phyloP scores from a whole-genome alignment of 768 basidiomycete species.

The Leccinellum luteum region DNA sequence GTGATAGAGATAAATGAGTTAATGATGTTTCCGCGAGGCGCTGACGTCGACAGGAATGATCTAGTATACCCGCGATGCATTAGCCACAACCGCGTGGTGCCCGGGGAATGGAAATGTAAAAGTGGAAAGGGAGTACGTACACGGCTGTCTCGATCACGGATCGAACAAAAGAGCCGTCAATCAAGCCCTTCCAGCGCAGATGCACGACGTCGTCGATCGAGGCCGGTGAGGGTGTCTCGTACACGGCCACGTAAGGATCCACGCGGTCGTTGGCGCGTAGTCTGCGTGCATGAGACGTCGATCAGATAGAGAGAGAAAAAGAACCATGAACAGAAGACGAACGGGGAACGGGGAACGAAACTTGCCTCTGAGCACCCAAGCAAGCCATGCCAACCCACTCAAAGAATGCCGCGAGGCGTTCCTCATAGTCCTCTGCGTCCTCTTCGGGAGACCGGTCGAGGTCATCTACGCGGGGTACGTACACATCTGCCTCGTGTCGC shows the following conservation, averaged over 20 bases:
- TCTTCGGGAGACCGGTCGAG: conserved; percentile 32
- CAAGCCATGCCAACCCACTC: conserved; percentile 77
- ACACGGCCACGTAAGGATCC: conserved; percentile 68
- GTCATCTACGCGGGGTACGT: conserved; percentile 37
- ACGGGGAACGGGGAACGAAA: neutral
- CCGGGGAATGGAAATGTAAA: neutral
- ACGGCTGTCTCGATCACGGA: conserved; percentile 43
- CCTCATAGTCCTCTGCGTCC: conserved; percentile 49
- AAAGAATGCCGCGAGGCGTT: conserved; percentile 45
- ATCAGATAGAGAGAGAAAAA: neutral
- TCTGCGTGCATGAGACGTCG: conserved; percentile 32
- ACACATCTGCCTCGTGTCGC: conserved; percentile 32
- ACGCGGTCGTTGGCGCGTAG: conserved; percentile 59
- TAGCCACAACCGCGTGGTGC: neutral
- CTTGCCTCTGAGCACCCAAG: conserved; percentile 63
- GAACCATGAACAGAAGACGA: no score
- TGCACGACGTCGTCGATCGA: conserved; percentile 47
- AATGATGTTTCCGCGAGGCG: conserved; percentile 3
- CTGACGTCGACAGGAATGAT: conserved; percentile 8
- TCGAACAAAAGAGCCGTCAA: conserved; percentile 52
- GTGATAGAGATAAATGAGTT: conserved; percentile 16
- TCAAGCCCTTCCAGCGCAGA: conserved; percentile 59
- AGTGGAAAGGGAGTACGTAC: conserved; percentile 19
- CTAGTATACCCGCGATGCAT: conserved; percentile 1
- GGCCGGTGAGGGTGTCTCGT: conserved; percentile 50